Evolutionary conservation across 345 rosid genomes (phyloP), one percentile per base, ranked within the genome.

Genomic region (Salix koriyanagi): DNA sequence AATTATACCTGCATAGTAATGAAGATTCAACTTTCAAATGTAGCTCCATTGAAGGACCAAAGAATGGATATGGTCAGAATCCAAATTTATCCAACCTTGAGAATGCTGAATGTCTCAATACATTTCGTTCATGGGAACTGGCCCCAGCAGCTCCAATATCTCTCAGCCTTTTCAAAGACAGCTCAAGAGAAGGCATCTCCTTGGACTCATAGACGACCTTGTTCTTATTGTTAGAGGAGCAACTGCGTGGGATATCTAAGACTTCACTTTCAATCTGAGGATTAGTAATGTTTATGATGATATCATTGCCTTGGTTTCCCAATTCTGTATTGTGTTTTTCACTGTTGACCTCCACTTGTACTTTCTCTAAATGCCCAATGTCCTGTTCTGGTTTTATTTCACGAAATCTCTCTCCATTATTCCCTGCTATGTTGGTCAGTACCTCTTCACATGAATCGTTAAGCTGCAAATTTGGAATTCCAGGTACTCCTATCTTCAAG

Each of bases 41-140:
- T 37, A 23, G 7, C 66, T 72, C 30, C 30, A 61, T 64, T 14
- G 60, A 61, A 48, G 50, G 18, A 15, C 65, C 48, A 65, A 19
- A 48, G 4, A 18, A 52, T 65, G 12, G 28, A 56, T 70, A 25
- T 16, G 34, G 26, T 69, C 15, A 6, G 21, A 65, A 72, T 4
- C 65, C 54, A 37, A 25, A 64, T 65, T 74, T 58, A 28, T 67
- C 66, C n/a, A 77, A 85, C 89, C 87, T 89, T 44, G 89, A 84
- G 76, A 89, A 87, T 75, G 92, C 89, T 25, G 90, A 87, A 77
- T 71, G 89, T 67, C 85, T 83, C 58, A 87, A 71, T 50, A 84
- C 75, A 65, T 86, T 84, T 36, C 79, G 83, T 60, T 82, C 84
- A 77, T 72, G 76, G 41, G 76, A 68, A 72, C 41, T 56, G 37